Evolutionary conservation across 768 basidiomycete genomes (phyloP), one percentile per base, ranked within the genome.

Genomic region (Lyophyllum shimeji): DNA sequence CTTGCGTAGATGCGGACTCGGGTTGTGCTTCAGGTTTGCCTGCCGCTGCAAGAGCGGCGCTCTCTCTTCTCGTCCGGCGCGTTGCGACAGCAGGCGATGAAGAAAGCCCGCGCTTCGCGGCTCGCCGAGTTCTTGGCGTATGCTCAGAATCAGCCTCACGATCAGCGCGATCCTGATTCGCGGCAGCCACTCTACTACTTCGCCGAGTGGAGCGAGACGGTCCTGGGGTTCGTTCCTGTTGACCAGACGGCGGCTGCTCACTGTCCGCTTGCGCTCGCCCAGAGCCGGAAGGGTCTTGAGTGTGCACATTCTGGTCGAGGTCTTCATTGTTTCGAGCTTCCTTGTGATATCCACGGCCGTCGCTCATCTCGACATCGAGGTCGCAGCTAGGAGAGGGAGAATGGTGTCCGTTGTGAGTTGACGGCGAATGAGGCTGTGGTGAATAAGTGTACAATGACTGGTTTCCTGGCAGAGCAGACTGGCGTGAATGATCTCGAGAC

Each of bases 371-470:
- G 24, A 58, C 51, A 17, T 52, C 51, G 20, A 24, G 15, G 29
- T 11, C 46, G 9, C 39, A 27, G 29, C 24, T 20, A 44, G 50
- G 46, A 2, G 51, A 34, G 5, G 27, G 42, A 13, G 47, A 34
- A 23, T 13, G 15, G 8, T 27, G 9, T 17, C 13, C 15, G 11
- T 17, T 23, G 12, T 40, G 50, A 48, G 56, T 52, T 44, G 29
- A 59, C 31, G 34, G 42, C 29, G 34, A 63, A 15, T 56, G 60
- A n/a, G 34, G 23, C 48, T 37, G 39, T 12, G 60, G 56, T 5
- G 62, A 55, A 33, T 63, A 58, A 7, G 53, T 53, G 40, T 56
- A 52, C 25, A 31, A 52, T 60, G 60, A 59, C 7, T 58, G 49
- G 24, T 52, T 60, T 34, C 52, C 55, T 37, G 56, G 53, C n/a